A percentile compares a stretch with the other conserved stretches of the same genome.
Evolutionary conservation across 2,329 filamentous ascomycete species (phyloP).

Genomic region (Penicillium freii): DNA sequence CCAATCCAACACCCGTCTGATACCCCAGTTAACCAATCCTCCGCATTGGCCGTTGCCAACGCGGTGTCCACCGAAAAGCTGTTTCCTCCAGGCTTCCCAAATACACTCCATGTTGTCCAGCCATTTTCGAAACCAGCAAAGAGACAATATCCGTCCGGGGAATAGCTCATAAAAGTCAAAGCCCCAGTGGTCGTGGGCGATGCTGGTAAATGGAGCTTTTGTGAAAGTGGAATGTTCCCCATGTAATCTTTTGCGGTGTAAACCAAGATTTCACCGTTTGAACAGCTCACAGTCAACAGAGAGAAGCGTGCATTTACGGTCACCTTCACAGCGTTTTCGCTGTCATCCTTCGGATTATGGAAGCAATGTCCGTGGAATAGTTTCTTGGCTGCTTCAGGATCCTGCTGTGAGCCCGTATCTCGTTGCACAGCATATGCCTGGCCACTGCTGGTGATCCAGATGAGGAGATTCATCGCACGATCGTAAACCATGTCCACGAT

Average conservation of each 20-base stretch:
- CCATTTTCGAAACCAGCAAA: conserved; percentile 91
- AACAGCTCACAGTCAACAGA: conserved; percentile 80
- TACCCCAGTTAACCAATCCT: conserved; percentile 81
- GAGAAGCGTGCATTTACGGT: conserved; percentile 95
- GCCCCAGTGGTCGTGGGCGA: conserved; percentile 66
- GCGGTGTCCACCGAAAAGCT: conserved; percentile 72
- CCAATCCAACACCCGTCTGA: conserved; percentile 80
- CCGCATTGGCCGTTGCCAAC: conserved; percentile 65
- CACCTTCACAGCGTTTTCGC: conserved; percentile 66
- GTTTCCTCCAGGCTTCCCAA: conserved; percentile 81
- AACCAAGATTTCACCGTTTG: conserved; percentile 76
- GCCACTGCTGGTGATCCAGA: conserved; percentile 88
- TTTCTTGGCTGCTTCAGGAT: conserved; percentile 56
- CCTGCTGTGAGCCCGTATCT: conserved; percentile 40
- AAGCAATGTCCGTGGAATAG: conserved; percentile 92
- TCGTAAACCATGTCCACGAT: conserved; percentile 89
- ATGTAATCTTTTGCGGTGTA: conserved; percentile 92
- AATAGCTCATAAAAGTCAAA: conserved; percentile 76
- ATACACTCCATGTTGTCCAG: conserved; percentile 97
- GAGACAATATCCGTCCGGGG: conserved; percentile 91
- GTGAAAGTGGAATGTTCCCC: conserved; percentile 86
- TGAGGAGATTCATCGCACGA: conserved; percentile 90
- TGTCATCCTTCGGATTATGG: conserved; percentile 64
- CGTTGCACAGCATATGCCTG: conserved; percentile 89
- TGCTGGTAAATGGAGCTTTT: conserved; percentile 68